Percentiles rank a stretch among this genome's conserved stretches.
phyloP scores from a whole-genome alignment of 257 asterid genomes.

The Eustoma russellianum region DNA sequence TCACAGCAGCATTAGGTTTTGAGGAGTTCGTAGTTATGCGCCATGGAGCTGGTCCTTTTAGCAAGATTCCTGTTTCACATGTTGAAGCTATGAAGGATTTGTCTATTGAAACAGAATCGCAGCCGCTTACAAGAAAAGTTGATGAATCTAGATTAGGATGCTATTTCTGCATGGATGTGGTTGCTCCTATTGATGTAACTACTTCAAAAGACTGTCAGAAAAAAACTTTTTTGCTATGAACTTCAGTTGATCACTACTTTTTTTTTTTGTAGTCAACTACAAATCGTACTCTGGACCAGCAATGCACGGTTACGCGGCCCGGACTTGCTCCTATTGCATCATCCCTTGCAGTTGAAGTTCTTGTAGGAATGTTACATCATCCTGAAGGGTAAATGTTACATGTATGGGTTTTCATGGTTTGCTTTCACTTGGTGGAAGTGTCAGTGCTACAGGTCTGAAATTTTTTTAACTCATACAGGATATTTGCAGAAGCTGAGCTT shows the following conservation, averaged over 20 bases:
- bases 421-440: neutral
- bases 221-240: neutral
- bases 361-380: slow-evolving; percentile 85
- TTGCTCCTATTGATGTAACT: slow-evolving; percentile 89
- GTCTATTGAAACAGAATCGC: slow-evolving; percentile 28
- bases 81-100: slow-evolving; percentile 23
- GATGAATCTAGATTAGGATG: slow-evolving; percentile 66
- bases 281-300: slow-evolving; percentile 95
- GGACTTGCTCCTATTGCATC: slow-evolving; percentile 99
- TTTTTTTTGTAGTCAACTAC: slow-evolving; percentile 60
- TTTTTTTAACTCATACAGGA: slow-evolving; percentile 26
- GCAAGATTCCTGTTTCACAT: slow-evolving; percentile 23
- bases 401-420: neutral
- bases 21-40: slow-evolving; percentile 98
- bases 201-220: neutral
- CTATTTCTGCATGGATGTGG: slow-evolving; percentile 93
- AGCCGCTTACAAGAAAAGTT: slow-evolving; percentile 24
- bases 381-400: slow-evolving; percentile 53
- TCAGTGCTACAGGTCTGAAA: neutral
- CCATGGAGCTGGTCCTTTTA: slow-evolving; percentile 81
- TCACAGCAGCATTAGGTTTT: slow-evolving; percentile 90
- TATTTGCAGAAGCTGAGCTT: slow-evolving; percentile 69
- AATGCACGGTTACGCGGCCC: slow-evolving; percentile 97
- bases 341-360: slow-evolving; percentile 87
- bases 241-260: slow-evolving; percentile 4